Evolutionary conservation across 768 basidiomycete genomes (phyloP).

Genomic region (Coprinellus micaceus): DNA sequence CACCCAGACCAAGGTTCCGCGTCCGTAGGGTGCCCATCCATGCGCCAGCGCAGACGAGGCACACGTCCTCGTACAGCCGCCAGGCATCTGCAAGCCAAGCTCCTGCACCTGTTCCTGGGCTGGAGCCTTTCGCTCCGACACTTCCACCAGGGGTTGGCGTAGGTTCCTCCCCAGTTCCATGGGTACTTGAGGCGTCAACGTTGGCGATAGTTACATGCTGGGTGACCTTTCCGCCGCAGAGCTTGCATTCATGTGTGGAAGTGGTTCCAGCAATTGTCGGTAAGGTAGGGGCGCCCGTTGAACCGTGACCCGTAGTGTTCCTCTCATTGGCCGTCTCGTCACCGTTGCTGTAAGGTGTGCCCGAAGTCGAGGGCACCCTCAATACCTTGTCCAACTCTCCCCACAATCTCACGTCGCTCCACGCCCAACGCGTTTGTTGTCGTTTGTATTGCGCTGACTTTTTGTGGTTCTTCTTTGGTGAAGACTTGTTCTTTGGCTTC

Average conservation of each 20-base stretch:
- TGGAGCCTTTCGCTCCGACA: not conserved
- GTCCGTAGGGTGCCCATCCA: conserved; percentile 69
- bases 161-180: not conserved
- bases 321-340: not conserved
- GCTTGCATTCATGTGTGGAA: no score
- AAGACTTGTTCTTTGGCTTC: not conserved
- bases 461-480: not conserved
- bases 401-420: conserved; percentile 9
- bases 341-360: not conserved
- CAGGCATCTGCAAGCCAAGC: conserved; percentile 66
- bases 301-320: no score
- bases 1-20: not conserved
- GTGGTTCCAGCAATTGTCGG: no score
- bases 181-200: no score
- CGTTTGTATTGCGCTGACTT: conserved; percentile 2
- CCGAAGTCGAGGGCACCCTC: not conserved
- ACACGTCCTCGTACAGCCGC: conserved; percentile 83
- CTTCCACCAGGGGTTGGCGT: not conserved
- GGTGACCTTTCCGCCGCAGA: no score
- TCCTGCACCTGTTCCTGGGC: not conserved
- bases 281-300: no score
- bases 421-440: conserved; percentile 6
- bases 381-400: conserved; percentile 5
- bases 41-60: conserved; percentile 76
- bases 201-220: no score